A percentile compares a stretch with the other conserved stretches of the same genome.
phyloP scores from a whole-genome alignment of 2,329 filamentous ascomycete species.

The Teratosphaeria nubilosa region DNA sequence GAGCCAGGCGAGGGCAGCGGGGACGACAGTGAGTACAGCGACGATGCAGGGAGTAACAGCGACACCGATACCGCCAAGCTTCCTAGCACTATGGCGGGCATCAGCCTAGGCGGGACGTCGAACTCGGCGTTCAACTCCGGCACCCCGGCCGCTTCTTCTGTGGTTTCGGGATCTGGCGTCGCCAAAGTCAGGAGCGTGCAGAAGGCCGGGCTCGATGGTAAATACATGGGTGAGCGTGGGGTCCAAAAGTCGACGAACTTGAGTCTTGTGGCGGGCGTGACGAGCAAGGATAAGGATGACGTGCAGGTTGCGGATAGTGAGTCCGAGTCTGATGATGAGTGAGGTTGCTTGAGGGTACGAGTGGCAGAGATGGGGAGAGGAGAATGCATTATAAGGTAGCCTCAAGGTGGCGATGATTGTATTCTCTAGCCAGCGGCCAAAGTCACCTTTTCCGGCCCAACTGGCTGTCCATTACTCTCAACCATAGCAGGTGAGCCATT shows the following conservation, averaged over 20 bases:
- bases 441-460: neutral
- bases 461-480: neutral
- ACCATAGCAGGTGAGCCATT: neutral
- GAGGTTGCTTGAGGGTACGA: neutral
- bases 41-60: constrained; percentile 1
- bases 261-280: neutral
- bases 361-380: neutral
- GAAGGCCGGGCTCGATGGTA: neutral
- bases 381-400: neutral
- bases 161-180: neutral
- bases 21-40: constrained; percentile 3
- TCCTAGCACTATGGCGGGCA: constrained; percentile 1
- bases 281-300: neutral
- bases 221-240: too few species aligned
- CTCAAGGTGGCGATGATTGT: neutral
- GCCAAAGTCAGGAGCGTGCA: neutral
- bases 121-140: neutral
- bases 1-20: constrained; percentile 10
- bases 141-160: neutral
- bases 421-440: neutral
- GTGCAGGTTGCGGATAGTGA: neutral
- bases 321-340: neutral
- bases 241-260: neutral
- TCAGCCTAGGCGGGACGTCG: neutral
- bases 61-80: constrained; percentile 2